Percentiles rank a stretch among this genome's conserved stretches.
These are phyloP conservation scores for Elongisporangium anandrum DNA, from an alignment of 352 stramenopile genomes.

Conservation along the genomic window DNA sequence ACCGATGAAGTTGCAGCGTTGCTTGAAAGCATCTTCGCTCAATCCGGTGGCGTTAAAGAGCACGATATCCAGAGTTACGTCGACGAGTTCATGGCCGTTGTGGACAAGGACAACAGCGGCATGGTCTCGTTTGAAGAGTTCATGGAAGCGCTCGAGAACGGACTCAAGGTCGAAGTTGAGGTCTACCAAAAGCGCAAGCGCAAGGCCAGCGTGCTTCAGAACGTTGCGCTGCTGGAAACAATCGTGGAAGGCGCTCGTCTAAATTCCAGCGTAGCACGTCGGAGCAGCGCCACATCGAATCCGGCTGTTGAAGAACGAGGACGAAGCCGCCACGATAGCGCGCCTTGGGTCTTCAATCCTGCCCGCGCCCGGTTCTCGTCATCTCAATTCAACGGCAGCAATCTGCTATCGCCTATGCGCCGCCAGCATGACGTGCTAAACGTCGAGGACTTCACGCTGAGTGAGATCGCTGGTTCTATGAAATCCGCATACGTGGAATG, in stretches of 20 bases:
- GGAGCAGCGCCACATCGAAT: too few relatives aligned
- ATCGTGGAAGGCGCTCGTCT: constrained; percentile 16
- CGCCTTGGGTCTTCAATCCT: too few relatives aligned
- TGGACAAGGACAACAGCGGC: constrained; percentile 57
- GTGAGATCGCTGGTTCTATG: constrained; percentile 65
- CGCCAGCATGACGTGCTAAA: constrained; percentile 77
- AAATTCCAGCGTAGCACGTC: too few relatives aligned
- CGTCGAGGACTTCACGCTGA: constrained; percentile 72
- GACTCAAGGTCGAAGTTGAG: constrained; percentile 73
- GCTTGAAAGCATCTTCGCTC: constrained; percentile 72
- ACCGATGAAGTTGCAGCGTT: constrained; percentile 70
- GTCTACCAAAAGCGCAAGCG: constrained; percentile 47
- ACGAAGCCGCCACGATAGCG: too few relatives aligned
- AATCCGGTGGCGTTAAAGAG: constrained; percentile 67
- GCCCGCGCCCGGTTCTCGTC: too few relatives aligned
- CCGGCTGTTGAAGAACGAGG: too few relatives aligned
- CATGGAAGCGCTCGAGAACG: constrained; percentile 69
- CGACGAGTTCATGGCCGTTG: constrained; percentile 65
- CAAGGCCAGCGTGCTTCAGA: constrained; percentile 15
- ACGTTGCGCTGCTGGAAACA: constrained; percentile 1
- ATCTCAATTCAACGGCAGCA: too few relatives aligned
- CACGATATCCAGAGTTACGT: constrained; percentile 70
- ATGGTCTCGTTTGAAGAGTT: constrained; percentile 83
- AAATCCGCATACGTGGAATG: constrained; percentile 75
- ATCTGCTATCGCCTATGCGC: constrained; percentile 51